A percentile compares a stretch with the other conserved stretches of the same genome.
phyloP scores from a whole-genome alignment of 345 rosid genomes.

The Eucalyptus paniculata region DNA sequence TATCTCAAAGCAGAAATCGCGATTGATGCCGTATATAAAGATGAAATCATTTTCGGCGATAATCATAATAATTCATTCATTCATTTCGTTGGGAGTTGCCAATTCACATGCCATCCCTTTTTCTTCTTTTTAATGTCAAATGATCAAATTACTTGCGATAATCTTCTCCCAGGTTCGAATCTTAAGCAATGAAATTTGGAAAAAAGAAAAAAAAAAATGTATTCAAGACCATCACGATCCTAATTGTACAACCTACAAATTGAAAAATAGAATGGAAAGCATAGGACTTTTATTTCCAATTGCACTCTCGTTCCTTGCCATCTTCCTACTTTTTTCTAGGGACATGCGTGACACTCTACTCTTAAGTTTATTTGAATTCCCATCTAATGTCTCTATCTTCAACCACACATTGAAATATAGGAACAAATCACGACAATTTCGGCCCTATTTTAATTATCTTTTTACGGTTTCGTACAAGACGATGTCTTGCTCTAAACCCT shows the following conservation, averaged over 20 bases:
- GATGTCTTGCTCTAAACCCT: neutral
- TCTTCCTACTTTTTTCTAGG: neutral
- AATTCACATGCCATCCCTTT: neutral
- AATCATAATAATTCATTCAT: neutral
- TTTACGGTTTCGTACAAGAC: neutral
- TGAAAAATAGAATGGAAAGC: neutral
- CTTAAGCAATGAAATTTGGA: neutral
- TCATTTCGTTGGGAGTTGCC: neutral
- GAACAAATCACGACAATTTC: neutral
- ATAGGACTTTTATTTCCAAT: neutral
- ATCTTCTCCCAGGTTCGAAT: neutral
- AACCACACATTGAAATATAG: neutral
- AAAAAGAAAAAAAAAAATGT: fast-evolving
- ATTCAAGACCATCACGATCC: neutral
- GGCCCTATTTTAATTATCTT: neutral
- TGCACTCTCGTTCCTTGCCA: neutral
- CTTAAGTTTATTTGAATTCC: neutral
- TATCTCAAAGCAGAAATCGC: fast-evolving
- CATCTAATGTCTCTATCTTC: neutral
- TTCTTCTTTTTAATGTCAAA: neutral
- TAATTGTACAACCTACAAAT: neutral
- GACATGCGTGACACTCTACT: neutral
- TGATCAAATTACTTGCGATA: neutral
- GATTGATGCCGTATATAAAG: neutral
- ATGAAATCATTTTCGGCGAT: fast-evolving